Percentiles rank a stretch among this genome's conserved stretches.
These are phyloP conservation scores for Adansonia rubrostipa DNA, from an alignment of 441 rosid genomes.

Conservation along the genomic window DNA sequence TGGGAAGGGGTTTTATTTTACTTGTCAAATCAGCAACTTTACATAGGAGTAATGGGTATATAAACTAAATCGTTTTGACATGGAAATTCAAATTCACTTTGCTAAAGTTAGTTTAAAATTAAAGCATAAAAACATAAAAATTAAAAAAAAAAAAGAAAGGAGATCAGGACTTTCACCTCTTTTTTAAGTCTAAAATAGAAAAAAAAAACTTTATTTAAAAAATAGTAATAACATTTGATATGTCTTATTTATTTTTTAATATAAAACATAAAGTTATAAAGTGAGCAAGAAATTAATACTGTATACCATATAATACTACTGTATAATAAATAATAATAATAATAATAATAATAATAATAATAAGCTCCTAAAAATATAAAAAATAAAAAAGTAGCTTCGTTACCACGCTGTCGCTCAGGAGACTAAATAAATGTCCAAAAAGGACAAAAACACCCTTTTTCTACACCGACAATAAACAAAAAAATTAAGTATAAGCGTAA, in stretches of 20 bases:
- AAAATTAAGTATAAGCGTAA: constrained; percentile 25
- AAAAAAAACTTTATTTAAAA: neutral
- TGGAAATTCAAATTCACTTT: neutral
- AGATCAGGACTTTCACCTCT: neutral
- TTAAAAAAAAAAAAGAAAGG: neutral
- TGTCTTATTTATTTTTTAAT: neutral
- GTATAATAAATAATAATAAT: too few species aligned
- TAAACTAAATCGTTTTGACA: neutral
- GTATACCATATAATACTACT: neutral
- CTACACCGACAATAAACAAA: neutral
- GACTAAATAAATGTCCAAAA: fast-evolving
- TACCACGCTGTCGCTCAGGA: constrained; percentile 41
- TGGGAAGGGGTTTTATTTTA: too few species aligned
- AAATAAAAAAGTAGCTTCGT: constrained; percentile 11
- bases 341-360: neutral
- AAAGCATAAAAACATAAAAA: neutral
- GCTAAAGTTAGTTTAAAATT: neutral
- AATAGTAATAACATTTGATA: too few species aligned
- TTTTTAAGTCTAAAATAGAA: neutral
- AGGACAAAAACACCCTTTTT: constrained; percentile 34
- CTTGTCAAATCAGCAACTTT: too few species aligned
- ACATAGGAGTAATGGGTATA: too few species aligned
- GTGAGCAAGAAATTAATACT: too few species aligned
- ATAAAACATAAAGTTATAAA: neutral
- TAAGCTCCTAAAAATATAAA: neutral